Base-by-base conservation (phyloP, 345 rosid species). In the Bruguiera sexangula region DNA sequence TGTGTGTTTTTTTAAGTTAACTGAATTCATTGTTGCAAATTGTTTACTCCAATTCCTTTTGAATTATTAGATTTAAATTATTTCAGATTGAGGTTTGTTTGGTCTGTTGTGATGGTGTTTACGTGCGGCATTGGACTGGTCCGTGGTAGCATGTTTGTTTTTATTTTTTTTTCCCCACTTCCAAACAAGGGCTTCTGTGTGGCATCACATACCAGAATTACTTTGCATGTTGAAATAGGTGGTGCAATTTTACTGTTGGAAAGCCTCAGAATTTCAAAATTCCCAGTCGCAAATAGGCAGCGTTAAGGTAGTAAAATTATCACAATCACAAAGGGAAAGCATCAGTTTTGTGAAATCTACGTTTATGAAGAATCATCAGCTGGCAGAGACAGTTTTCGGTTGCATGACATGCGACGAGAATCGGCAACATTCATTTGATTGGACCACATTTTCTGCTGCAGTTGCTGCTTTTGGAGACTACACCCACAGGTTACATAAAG, bases 201-300 rank as follows among this genome's bases (percentile, higher is more conserved):
- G 21, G 5, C 18, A 30, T 8, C 20, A 16, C 59, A 19, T 2
- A 26, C 31, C 46, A 19, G 26, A 65, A 63, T 22, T 31, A 31
- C 21, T 58, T 68, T 36, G 29, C 74, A 11, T 63, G 65, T 66
- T 36, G 31, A 21, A 70, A 69, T 67, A 88, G 97, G 92, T 76
- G 73, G 87, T 84, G 62, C 92, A 89, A 59, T 94, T 82, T 79
- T 86, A 76, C 70, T 65, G 58, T 22, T 88, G 96, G 92, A 87
- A 81, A 82, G 81, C 78, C 46, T 70, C 76, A 3, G 82, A 80
- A 63, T 62, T 76, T 31, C 65, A 13, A 59, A 48, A 54, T 67
- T 70, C 60, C 1, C 53, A 31, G 26, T 56, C 20, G 15, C 66
- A 75, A 63, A 48, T 50, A 10, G 72, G 70, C 63, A 29, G 67